These are phyloP conservation scores for Baorangia bicolor DNA, from an alignment of 768 basidiomycete species.

Conservation along the genomic window DNA sequence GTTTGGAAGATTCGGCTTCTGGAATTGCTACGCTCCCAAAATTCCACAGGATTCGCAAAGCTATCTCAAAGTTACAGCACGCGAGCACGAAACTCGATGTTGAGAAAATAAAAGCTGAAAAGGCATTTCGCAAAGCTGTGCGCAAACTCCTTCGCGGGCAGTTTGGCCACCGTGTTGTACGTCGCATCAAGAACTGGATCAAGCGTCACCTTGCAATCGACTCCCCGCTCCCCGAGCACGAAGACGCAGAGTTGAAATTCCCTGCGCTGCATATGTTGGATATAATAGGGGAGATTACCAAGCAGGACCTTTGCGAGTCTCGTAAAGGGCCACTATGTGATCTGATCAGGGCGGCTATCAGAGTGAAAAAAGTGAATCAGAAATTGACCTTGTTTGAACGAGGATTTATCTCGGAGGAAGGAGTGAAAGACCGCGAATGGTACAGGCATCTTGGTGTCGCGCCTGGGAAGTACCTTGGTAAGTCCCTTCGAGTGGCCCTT, in stretches of 20 bases:
- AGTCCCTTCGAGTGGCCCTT: constrained; percentile 17
- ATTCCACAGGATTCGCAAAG: constrained; percentile 45
- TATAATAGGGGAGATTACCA: neutral
- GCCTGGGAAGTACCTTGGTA: constrained; percentile 83
- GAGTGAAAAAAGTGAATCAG: constrained; percentile 58
- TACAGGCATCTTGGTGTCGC: constrained; percentile 84
- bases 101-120: constrained; percentile 57
- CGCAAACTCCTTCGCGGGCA: constrained; percentile 21
- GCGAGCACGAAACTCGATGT: constrained; percentile 56
- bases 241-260: neutral
- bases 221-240: neutral
- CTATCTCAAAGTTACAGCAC: constrained; percentile 46
- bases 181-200: constrained; percentile 26
- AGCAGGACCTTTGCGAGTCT: constrained; percentile 10
- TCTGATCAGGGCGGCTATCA: constrained; percentile 57
- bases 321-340: constrained; percentile 37
- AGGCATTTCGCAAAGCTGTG: constrained; percentile 48
- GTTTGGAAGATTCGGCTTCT: constrained; percentile 50
- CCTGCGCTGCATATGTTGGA: constrained; percentile 2
- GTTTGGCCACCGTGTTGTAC: neutral
- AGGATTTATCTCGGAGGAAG: constrained; percentile 76
- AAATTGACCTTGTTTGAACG: constrained; percentile 72
- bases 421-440: constrained; percentile 82
- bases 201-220: constrained; percentile 18
- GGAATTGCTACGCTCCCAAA: constrained; percentile 20